Conservation (phyloP, 2,329 filamentous ascomycete species). For the Colletotrichum tropicicola region DNA sequence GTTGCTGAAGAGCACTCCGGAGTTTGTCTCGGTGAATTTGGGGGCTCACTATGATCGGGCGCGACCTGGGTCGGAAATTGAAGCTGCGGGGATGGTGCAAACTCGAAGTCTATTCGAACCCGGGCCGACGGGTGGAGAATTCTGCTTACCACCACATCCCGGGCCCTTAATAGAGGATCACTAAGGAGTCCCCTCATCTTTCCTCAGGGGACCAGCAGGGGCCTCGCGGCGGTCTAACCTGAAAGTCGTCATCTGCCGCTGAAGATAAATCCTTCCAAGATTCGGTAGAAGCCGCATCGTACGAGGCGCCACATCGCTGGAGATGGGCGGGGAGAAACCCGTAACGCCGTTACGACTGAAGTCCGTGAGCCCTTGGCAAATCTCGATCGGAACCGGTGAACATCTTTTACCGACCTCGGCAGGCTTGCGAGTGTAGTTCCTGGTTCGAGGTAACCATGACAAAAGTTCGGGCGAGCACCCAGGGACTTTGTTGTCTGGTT, state of each 20-base stretch:
- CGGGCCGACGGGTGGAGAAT: neutral
- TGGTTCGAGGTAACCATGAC: neutral
- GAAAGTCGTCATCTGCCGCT: neutral
- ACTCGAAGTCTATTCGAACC: slow-evolving; percentile 15
- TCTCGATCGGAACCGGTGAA: neutral
- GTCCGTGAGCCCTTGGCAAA: neutral
- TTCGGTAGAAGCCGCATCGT: slow-evolving; percentile 8
- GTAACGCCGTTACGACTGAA: too few relatives aligned
- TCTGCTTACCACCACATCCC: slow-evolving; percentile 4
- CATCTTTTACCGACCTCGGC: neutral
- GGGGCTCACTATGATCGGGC: neutral
- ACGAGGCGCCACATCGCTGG: slow-evolving; percentile 11
- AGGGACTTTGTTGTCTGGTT: neutral
- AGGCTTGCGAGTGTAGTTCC: neutral
- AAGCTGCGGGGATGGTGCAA: slow-evolving; percentile 14
- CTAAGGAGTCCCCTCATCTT: neutral
- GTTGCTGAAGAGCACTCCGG: neutral
- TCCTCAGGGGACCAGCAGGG: neutral
- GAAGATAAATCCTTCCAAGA: neutral
- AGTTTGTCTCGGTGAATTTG: slow-evolving; percentile 13
- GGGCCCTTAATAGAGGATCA: neutral
- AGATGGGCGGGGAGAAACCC: neutral
- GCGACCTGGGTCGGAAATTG: slow-evolving; percentile 18
- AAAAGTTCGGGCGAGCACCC: neutral
- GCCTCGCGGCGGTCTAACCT: slow-evolving; percentile 17